Percentiles rank a stretch among this genome's conserved stretches.
phyloP scores from a whole-genome alignment of 208 protist species.

The Acanthamoeba comandoni region DNA sequence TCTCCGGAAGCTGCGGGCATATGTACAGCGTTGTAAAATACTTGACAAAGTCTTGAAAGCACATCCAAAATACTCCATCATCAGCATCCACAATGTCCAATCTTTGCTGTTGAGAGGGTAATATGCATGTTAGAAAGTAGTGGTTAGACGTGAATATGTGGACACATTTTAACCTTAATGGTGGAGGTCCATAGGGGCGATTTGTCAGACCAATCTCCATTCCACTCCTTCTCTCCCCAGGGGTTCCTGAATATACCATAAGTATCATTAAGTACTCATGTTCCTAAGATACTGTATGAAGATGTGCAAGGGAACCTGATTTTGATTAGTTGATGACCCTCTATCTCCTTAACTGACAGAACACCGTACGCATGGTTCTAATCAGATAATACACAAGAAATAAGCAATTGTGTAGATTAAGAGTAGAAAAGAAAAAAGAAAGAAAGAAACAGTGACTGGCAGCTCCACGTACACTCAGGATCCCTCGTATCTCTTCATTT shows the following conservation, averaged over 20 bases:
- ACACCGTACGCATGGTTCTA: background rate
- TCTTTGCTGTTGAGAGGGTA: constrained; percentile 4
- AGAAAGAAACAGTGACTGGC: background rate
- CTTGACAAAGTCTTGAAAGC: constrained; percentile 67
- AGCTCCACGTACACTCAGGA: too few species aligned
- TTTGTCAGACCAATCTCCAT: constrained; percentile 74
- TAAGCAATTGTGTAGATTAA: background rate
- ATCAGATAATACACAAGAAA: background rate
- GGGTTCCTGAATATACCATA: constrained; percentile 25
- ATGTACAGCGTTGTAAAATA: constrained; percentile 53
- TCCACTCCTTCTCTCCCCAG: constrained; percentile 72
- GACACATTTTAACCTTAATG: constrained; percentile 43
- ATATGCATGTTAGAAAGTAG: background rate
- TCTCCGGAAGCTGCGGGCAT: constrained; percentile 28
- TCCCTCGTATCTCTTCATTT: too few species aligned
- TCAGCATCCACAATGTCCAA: constrained; percentile 63
- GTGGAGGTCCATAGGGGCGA: constrained; percentile 51
- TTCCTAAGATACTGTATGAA: too few species aligned
- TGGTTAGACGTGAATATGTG: too few species aligned
- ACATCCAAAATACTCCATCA: constrained; percentile 73
- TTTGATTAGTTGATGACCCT: too few species aligned
- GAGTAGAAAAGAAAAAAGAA: too few species aligned
- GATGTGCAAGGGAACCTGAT: too few species aligned
- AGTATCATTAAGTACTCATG: too few species aligned
- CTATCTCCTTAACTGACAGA: too few species aligned